Percentiles rank a stretch among this genome's conserved stretches.
Evolutionary conservation across 208 protist genomes (phyloP).

Genomic region (Crithidia fasciculata): DNA sequence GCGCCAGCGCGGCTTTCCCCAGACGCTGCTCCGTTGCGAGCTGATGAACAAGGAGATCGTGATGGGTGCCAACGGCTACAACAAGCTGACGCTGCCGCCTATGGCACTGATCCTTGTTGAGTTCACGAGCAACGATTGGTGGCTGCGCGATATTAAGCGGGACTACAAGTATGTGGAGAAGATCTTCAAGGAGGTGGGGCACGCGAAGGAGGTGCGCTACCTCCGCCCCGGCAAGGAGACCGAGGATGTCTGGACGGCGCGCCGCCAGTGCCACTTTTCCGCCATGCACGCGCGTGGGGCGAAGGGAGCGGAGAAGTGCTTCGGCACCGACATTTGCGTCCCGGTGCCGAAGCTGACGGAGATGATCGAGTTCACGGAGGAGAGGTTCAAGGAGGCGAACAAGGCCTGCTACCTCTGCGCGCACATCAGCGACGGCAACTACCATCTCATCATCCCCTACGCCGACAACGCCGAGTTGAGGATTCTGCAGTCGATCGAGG

Average conservation of each 20-base stretch:
- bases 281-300: slow-evolving; percentile 33
- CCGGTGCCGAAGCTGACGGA: slow-evolving; percentile 79
- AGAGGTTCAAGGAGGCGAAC: slow-evolving; percentile 49
- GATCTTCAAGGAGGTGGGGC: slow-evolving; percentile 39
- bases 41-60: slow-evolving; percentile 64
- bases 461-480: slow-evolving; percentile 48
- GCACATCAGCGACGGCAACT: slow-evolving; percentile 94
- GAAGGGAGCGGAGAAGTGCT: slow-evolving; percentile 35
- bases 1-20: slow-evolving; percentile 47
- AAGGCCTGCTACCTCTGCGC: slow-evolving; percentile 59
- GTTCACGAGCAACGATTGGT: slow-evolving; percentile 57
- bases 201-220: slow-evolving; percentile 40
- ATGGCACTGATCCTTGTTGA: slow-evolving; percentile 80
- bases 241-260: slow-evolving; percentile 45
- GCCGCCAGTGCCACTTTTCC: slow-evolving; percentile 42
- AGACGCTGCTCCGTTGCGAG: slow-evolving; percentile 75
- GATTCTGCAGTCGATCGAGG: slow-evolving; percentile 53
- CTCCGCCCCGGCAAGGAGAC: slow-evolving; percentile 45
- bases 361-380: slow-evolving; percentile 74
- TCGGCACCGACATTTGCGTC: slow-evolving; percentile 87
- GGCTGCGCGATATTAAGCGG: slow-evolving; percentile 58
- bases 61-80: slow-evolving; percentile 55
- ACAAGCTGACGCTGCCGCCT: slow-evolving; percentile 41
- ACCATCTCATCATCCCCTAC: slow-evolving; percentile 83
- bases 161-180: slow-evolving; percentile 53